These are phyloP conservation scores for Ensete glaucum DNA, from an alignment of 176 grass and related monocot species.

Conservation along the genomic window DNA sequence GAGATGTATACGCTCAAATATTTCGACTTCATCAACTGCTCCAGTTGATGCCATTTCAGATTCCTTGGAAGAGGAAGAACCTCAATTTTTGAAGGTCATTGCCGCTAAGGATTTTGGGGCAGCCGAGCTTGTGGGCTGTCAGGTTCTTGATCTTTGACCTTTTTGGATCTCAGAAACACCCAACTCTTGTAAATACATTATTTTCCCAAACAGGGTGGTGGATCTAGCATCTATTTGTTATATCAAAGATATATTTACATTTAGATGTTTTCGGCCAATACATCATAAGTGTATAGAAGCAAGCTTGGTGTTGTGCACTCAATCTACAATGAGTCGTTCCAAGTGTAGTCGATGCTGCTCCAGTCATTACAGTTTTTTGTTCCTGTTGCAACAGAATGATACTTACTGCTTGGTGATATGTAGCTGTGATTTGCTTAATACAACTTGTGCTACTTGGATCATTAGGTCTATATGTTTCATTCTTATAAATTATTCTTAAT, in stretches of 20 bases:
- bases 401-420: background rate
- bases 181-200: background rate
- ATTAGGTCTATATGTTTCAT: background rate
- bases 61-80: slow-evolving; percentile 18
- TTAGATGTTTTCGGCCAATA: background rate
- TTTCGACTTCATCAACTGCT: slow-evolving; percentile 10
- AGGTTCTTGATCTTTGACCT: slow-evolving; percentile 38
- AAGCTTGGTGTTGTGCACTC: background rate
- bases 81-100: slow-evolving; percentile 47
- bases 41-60: slow-evolving; percentile 13
- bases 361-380: background rate
- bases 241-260: background rate
- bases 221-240: background rate
- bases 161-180: background rate
- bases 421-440: background rate
- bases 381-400: background rate
- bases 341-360: background rate
- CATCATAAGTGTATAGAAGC: background rate
- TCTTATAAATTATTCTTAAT: background rate
- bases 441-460: background rate
- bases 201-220: background rate
- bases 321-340: background rate
- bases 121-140: slow-evolving; percentile 69
- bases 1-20: slow-evolving; percentile 7
- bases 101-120: slow-evolving; percentile 37